Base-by-base conservation (phyloP, 2,329 filamentous ascomycete genomes). In the Curvularia eragrostidis region DNA sequence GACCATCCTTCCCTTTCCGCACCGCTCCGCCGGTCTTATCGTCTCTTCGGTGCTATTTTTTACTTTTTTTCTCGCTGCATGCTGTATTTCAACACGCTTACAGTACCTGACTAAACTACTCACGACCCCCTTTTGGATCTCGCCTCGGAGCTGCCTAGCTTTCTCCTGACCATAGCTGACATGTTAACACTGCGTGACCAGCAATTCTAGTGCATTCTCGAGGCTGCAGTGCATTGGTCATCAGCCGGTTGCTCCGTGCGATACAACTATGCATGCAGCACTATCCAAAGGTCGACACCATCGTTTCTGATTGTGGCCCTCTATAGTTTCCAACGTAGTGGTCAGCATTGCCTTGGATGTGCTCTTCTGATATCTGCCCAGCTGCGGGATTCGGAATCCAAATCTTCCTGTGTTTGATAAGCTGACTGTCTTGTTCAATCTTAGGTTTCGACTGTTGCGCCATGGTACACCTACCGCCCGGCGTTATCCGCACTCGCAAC, bases 311-410 rank as follows among this genome's bases (percentile, higher is more conserved):
- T n/a, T 63, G 23, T 53, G 57, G 41, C 59, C 64, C 5, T 62
- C 61, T 28, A 51, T 53, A 7, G 58, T 69, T 13, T 18, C 50
- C 0, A 48, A 61, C 23, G 49, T 62, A 8, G 48, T 53, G 18
- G 52, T 59, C 1, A 63, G 66, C 5, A 39, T 72, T 19, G 42
- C 56, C 41, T 42, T 71, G 10, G 69, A 72, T 41, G 26, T 52
- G 9, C 41, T 68, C 18, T 69, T 60, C 8, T 74, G 66, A 67
- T 56, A 52, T 13, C 48, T 69, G 12, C 70, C 70, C 3, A 68
- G 72, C 32, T 65, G 59, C 41, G 68, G 68, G 13, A 62, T 73
- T 3, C 71, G 69, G 72, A 59, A 51, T 18, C 46, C 71, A 8
- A 65, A 58, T 24, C 61, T 71, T 9, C 64, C 59, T 26, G 58